Base-by-base conservation (phyloP, 2,329 filamentous ascomycete genomes). In the Xylariales sp. region DNA sequence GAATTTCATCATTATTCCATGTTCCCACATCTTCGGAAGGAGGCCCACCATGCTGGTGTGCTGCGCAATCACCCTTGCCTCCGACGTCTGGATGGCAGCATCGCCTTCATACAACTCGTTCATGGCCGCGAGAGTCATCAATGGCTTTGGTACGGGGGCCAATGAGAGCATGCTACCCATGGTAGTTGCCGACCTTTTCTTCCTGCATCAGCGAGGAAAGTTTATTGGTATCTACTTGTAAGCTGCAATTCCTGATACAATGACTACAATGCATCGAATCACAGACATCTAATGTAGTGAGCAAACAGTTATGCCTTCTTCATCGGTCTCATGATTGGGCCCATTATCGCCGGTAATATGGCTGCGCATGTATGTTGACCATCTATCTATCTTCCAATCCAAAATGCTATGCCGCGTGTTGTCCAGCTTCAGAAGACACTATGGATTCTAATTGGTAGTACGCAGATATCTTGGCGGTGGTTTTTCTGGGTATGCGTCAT, bases 101-200 rank as follows among this genome's bases (percentile, higher is more conserved):
- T 56, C 53, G 7, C 59, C 55, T 2, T 52, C 47, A 31, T 59
- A 56, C 41, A 29, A 42, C 4, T 54, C 49, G 19, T 59, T 60
- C 40, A 44, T 62, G 17, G 58, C 47, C 11, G 59, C 57, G 1
- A 48, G 57, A 16, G 48, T 60, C 3, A 38, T 61, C n/a, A 52
- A 49, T 7, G 59, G 56, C 1, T 23, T 60, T 1, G 59, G 55
- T 6, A 55, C 56, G 3, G 56, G 51, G 2, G 52, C 58, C 2
- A 58, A 56, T 30, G 57, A 62, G 45, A 54, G 46, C 18, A 49
- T 62, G 31, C 59, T 61, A 55, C 56, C 56, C 6, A 56, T 58
- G 51, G 52, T 61, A 6, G 43, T 61, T 11, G 49, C 53, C 8
- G 59, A 61, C 41, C 27, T 60, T 29, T 31, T 59, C 16, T 59